A percentile compares a stretch with the other conserved stretches of the same genome.
phyloP scores from a whole-genome alignment of 768 basidiomycete genomes.

The Rhodocollybia butyracea region DNA sequence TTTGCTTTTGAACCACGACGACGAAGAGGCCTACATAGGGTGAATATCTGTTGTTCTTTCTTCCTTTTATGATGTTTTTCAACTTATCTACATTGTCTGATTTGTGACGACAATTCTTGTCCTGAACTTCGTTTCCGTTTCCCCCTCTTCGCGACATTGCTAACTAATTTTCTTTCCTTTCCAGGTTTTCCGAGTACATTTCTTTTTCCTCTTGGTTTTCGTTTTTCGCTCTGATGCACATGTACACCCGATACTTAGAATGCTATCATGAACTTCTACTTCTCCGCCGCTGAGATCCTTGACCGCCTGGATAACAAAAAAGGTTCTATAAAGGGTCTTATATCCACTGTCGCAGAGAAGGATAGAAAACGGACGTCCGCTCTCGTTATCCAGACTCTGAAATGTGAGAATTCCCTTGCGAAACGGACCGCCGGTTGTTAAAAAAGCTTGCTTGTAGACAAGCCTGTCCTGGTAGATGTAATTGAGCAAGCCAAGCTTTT shows the following conservation, averaged over 20 bases:
- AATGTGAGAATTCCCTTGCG: slow-evolving; percentile 60
- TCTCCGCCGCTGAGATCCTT: slow-evolving; percentile 79
- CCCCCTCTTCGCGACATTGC: slow-evolving; percentile 6
- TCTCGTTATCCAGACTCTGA: slow-evolving; percentile 91
- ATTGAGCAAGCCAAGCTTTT: slow-evolving; percentile 66
- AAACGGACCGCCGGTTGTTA: neutral
- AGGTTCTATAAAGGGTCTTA: slow-evolving; percentile 88
- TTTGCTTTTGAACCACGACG: neutral
- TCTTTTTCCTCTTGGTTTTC: slow-evolving; percentile 13
- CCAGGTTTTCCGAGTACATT: neutral
- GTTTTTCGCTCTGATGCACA: slow-evolving; percentile 20
- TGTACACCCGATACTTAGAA: slow-evolving; percentile 8
- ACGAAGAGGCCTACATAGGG: neutral
- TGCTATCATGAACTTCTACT: slow-evolving; percentile 88
- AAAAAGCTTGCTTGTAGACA: slow-evolving; percentile 49
- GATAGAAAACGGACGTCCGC: slow-evolving; percentile 77
- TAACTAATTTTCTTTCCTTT: slow-evolving; percentile 15
- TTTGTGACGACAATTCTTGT: slow-evolving; percentile 8
- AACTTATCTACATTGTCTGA: slow-evolving; percentile 95
- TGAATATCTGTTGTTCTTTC: slow-evolving; percentile 10
- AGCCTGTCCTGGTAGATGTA: slow-evolving; percentile 66
- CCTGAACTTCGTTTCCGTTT: slow-evolving; percentile 25
- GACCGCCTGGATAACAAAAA: slow-evolving; percentile 85
- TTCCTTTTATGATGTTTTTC: slow-evolving; percentile 49
- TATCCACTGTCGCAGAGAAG: slow-evolving; percentile 71